A percentile compares a stretch with the other conserved stretches of the same genome.
phyloP scores from a whole-genome alignment of 768 basidiomycete species.

The Nevesoporus exiguus region DNA sequence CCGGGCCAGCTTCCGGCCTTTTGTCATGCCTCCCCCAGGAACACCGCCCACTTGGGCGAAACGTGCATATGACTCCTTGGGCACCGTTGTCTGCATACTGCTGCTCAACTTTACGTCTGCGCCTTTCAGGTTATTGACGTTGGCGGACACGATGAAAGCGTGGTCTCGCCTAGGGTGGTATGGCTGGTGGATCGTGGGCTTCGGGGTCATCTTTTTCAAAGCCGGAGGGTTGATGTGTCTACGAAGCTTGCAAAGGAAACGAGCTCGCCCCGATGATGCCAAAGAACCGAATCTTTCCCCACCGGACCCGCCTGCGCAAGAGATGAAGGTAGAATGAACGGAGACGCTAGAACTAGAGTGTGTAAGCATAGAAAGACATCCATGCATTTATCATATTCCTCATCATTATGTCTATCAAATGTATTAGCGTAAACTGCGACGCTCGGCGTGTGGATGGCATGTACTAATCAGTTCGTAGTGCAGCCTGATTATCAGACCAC shows the following conservation, averaged over 20 bases:
- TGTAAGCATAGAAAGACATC: neutral
- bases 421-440: too few relatives aligned
- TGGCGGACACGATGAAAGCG: conserved; percentile 54
- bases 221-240: conserved; percentile 59
- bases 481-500: too few relatives aligned
- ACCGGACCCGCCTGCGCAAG: too few relatives aligned
- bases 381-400: neutral
- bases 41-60: conserved; percentile 51
- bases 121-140: conserved; percentile 81
- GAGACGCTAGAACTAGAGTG: neutral
- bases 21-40: conserved; percentile 57
- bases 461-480: too few relatives aligned
- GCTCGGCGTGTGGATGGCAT: too few relatives aligned
- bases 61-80: conserved; percentile 56
- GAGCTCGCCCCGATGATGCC: conserved; percentile 3
- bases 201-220: conserved; percentile 70
- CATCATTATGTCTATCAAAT: neutral
- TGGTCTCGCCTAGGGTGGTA: conserved; percentile 80
- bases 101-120: conserved; percentile 78
- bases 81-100: conserved; percentile 55
- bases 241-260: conserved; percentile 45
- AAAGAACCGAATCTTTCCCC: neutral
- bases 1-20: conserved; percentile 76
- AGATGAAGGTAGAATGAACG: neutral
- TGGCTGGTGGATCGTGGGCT: conserved; percentile 67